These are phyloP conservation scores for Pyrus pyrifolia DNA, from an alignment of 306 rosid genomes.

Conservation along the genomic window DNA sequence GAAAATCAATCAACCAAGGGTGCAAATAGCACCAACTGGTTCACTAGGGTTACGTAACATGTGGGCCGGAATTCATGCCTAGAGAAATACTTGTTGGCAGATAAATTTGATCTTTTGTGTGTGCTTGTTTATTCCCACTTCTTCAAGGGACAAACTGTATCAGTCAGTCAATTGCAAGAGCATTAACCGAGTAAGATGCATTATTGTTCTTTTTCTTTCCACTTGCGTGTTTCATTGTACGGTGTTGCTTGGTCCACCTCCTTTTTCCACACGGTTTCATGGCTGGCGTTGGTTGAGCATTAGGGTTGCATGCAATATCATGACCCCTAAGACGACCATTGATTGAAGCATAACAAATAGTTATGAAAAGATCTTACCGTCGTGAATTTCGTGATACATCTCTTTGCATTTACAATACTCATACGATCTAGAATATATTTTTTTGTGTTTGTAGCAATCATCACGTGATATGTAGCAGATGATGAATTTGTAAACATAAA, in stretches of 20 bases:
- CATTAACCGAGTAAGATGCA: constrained; percentile 7
- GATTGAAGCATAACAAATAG: too few relatives aligned
- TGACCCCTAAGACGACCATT: background rate
- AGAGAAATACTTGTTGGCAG: constrained; percentile 1
- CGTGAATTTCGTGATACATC: too few relatives aligned
- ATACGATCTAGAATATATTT: background rate
- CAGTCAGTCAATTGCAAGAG: constrained; percentile 9
- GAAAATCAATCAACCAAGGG: background rate
- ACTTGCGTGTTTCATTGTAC: background rate
- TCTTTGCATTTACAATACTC: too few relatives aligned
- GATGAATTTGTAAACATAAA: background rate
- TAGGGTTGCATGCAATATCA: constrained; percentile 2
- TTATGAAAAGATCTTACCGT: too few relatives aligned
- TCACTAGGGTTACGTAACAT: background rate
- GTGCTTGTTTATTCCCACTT: background rate
- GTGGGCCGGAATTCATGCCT: constrained; percentile 9
- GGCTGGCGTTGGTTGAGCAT: constrained; percentile 26
- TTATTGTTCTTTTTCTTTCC: constrained; percentile 5
- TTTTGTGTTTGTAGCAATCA: too few relatives aligned
- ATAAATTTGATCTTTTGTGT: background rate
- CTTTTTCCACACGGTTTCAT: constrained; percentile 25
- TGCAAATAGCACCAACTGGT: background rate
- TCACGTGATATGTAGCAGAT: too few relatives aligned
- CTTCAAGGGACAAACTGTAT: background rate
- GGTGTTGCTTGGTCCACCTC: constrained; percentile 25